phyloP scores from a whole-genome alignment of 129 eudicot genomes.

The Arctium minus region DNA sequence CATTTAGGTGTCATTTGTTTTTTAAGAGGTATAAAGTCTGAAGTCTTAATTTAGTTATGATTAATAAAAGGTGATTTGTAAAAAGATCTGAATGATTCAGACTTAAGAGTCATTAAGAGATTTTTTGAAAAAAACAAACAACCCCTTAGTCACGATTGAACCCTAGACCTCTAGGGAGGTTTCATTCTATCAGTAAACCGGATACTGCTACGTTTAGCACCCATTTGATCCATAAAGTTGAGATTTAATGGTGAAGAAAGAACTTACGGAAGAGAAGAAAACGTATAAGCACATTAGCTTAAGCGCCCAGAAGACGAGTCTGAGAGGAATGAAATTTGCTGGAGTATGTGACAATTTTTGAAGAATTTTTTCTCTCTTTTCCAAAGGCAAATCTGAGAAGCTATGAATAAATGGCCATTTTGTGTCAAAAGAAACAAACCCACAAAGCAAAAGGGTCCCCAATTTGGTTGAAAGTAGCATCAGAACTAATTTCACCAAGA shows the following conservation, averaged over 20 bases:
- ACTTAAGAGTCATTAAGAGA: too few species aligned
- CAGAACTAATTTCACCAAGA: conserved; percentile 42
- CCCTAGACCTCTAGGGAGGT: too few species aligned
- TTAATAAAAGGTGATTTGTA: too few species aligned
- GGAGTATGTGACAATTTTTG: conserved; percentile 61
- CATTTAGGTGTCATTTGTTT: too few species aligned
- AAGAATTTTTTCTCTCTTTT: conserved; percentile 68
- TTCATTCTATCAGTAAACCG: too few species aligned
- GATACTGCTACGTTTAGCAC: too few species aligned
- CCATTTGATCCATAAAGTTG: not conserved
- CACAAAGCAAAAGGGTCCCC: conserved; percentile 80
- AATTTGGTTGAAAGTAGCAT: conserved; percentile 64
- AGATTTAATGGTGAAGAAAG: not conserved
- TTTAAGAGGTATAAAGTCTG: too few species aligned
- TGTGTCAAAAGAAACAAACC: conserved; percentile 58
- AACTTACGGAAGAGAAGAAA: conserved; percentile 68
- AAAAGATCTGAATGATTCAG: too few species aligned
- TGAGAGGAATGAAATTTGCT: conserved; percentile 41
- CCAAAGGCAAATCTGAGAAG: conserved; percentile 58
- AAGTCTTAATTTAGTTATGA: too few species aligned
- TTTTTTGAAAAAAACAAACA: too few species aligned
- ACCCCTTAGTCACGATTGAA: too few species aligned
- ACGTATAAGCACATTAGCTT: conserved; percentile 47
- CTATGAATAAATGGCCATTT: conserved; percentile 79
- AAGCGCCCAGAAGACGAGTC: conserved; percentile 47